Conservation (phyloP, 2,329 filamentous ascomycete species). For the Epichloe typhina region DNA sequence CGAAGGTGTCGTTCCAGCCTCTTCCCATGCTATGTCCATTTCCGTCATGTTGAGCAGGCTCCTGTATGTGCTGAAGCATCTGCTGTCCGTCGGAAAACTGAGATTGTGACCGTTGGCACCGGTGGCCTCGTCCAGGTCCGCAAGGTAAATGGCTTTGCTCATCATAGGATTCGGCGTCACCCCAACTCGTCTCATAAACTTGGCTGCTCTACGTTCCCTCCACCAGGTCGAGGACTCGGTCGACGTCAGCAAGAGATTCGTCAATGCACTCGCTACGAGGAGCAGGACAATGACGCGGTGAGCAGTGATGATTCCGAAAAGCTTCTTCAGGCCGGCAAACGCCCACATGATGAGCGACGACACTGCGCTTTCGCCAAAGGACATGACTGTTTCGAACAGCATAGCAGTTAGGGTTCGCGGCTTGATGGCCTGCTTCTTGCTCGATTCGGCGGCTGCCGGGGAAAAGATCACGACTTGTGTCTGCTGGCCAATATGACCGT, state of each 20-base stretch:
- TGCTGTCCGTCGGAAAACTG: constrained; percentile 33
- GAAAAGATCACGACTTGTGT: constrained; percentile 50
- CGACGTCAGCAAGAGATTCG: constrained; percentile 65
- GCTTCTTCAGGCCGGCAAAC: constrained; percentile 49
- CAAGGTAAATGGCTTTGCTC: constrained; percentile 74
- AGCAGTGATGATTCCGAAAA: constrained; percentile 56
- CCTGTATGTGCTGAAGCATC: constrained; percentile 49
- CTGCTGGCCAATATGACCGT: constrained; percentile 60
- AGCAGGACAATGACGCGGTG: constrained; percentile 61
- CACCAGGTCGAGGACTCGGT: constrained; percentile 69
- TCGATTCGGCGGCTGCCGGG: constrained; percentile 31
- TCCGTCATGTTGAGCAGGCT: constrained; percentile 44
- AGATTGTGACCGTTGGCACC: constrained; percentile 21
- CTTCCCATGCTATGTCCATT: constrained; percentile 42
- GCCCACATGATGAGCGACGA: constrained; percentile 68
- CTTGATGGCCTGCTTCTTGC: constrained; percentile 46
- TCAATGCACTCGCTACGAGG: constrained; percentile 53
- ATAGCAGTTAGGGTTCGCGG: constrained; percentile 53
- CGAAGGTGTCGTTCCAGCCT: constrained; percentile 33
- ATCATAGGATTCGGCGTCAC: constrained; percentile 67
- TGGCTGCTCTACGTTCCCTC: constrained; percentile 65
- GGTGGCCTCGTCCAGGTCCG: constrained; percentile 59
- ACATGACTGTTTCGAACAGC: constrained; percentile 58
- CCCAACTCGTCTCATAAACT: constrained; percentile 71
- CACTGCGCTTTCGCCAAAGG: constrained; percentile 59